A percentile compares a stretch with the other conserved stretches of the same genome.
Evolutionary conservation across 2,329 filamentous ascomycete genomes (phyloP).

Genomic region (Aspergillus neotritici): DNA sequence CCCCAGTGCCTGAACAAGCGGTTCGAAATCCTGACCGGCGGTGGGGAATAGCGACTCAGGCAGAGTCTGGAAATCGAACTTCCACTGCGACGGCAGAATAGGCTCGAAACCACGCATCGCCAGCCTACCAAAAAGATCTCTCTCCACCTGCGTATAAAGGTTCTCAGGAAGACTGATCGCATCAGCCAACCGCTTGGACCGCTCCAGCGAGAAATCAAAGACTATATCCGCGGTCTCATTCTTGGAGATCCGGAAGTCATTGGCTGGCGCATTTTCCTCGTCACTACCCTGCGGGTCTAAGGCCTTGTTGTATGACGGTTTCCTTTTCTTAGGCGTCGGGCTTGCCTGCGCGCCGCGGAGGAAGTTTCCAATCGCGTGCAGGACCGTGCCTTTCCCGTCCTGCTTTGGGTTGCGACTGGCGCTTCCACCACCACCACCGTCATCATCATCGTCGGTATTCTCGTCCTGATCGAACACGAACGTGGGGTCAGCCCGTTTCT

Average conservation of each 20-base stretch:
- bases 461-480: too few relatives aligned
- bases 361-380: too few relatives aligned
- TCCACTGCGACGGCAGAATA: slow-evolving; percentile 49
- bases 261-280: not conserved
- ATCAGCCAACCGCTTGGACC: slow-evolving; percentile 31
- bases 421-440: too few relatives aligned
- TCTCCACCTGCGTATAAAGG: slow-evolving; percentile 49
- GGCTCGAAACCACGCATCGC: slow-evolving; percentile 53
- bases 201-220: slow-evolving; percentile 27
- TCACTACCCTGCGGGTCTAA: too few relatives aligned
- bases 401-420: too few relatives aligned
- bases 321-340: too few relatives aligned
- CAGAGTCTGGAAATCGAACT: slow-evolving; percentile 49
- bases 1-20: slow-evolving; percentile 43
- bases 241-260: slow-evolving; percentile 7
- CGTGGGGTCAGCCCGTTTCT: too few relatives aligned
- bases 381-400: too few relatives aligned
- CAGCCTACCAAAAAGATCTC: slow-evolving; percentile 49
- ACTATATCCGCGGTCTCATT: slow-evolving; percentile 22
- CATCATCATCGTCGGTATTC: too few relatives aligned
- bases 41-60: slow-evolving; percentile 49
- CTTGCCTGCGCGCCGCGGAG: too few relatives aligned
- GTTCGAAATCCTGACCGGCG: slow-evolving; percentile 29
- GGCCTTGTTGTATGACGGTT: too few relatives aligned
- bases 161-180: slow-evolving; percentile 36